Base-by-base conservation (phyloP, 306 rosid genomes). In the Lotus japonicus region DNA sequence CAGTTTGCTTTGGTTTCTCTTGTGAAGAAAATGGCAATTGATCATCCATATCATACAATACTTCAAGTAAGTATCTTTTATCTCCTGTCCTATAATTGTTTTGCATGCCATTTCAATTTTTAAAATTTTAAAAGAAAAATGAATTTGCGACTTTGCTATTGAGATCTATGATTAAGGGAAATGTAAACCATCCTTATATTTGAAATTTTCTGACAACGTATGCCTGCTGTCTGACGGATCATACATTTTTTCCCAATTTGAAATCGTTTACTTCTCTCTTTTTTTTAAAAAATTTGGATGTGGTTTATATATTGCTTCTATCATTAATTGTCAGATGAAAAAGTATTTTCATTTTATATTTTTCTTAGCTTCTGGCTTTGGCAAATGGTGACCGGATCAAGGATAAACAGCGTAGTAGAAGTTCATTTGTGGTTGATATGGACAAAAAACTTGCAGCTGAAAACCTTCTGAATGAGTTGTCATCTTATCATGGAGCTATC, bases 361-460 rank as follows among this genome's bases (percentile, higher is more conserved):
- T 61, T 13, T 18, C 63, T 48, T 77, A 92, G 98, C 95, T 92
- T 84, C 83, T 92, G 59, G 96, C 89, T 26, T 81, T 89, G 36
- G 89, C 96, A 60, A 87, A 92, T 59, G 98, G 98, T 56, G 92
- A 89, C 63, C 98, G 98, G 68, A 87, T 92, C 77, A 92, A 87
- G 85, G 95, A 88, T 70, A 92, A 86, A 77, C 98, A 87, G 73
- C 82, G 86, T 23, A 92, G 89, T 73, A 83, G 85, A 78, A 92
- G 81, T 80, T 92, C 98, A 33, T 92, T 92, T 80, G 95, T 92
- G 70, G 95, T 86, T 68, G 98, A 92, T 86, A 80, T 86, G 82
- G 98, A 92, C 80, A 92, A 92, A 84, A 92, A 89, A 55, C 86
- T 68, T 83, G 95, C 98, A 13, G 96, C 98, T 33, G 98, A 92